Evolutionary conservation across 768 basidiomycete genomes (phyloP), one percentile per base, ranked within the genome.

Genomic region (Xerocomus spinulosus): DNA sequence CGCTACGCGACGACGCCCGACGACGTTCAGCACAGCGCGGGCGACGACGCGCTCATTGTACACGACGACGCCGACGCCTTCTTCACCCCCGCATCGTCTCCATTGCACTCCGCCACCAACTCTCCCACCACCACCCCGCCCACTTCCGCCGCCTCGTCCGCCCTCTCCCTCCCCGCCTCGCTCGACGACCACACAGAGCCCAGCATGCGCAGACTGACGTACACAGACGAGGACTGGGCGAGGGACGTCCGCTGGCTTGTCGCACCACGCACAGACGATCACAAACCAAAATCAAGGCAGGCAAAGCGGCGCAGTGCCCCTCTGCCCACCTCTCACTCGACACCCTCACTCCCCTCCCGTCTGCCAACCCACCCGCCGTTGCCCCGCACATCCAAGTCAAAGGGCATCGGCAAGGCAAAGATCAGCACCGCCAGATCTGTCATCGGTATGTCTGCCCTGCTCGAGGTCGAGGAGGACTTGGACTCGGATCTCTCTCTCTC

Each of bases 181-280:
- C 57, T 60, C 23, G 64, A 70, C 20, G 68, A 69, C 20, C 54
- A 60, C 46, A 9, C 43, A n/a, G 25, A 25, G 13, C 49, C 56
- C 17, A 53, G 32, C 48, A 68, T 62, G 61, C 54, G 62, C 48
- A 63, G 68, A 30, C 53, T 62, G 44, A 68, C 69, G 15, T 73
- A 73, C 59, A 75, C 74, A 4, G 76, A 80, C 56, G 73, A 80
- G 44, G 78, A 83, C 54, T 87, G 83, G 85, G 76, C 80, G 12
- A 78, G 75, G 52, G 84, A 87, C 42, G 77, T 84, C 15, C 74
- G 81, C 28, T 85, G 80, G 81, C 77, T 87, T 25, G 75, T 68
- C 25, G 60, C 70, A 42, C 61, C 77, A 32, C 60, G 66, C 20
- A 25, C 55, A 29, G 44, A 45, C 29, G 44, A 43, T 12, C 42